phyloP scores from a whole-genome alignment of 495 filamentous ascomycete genomes.

The Tuber aestivum region DNA sequence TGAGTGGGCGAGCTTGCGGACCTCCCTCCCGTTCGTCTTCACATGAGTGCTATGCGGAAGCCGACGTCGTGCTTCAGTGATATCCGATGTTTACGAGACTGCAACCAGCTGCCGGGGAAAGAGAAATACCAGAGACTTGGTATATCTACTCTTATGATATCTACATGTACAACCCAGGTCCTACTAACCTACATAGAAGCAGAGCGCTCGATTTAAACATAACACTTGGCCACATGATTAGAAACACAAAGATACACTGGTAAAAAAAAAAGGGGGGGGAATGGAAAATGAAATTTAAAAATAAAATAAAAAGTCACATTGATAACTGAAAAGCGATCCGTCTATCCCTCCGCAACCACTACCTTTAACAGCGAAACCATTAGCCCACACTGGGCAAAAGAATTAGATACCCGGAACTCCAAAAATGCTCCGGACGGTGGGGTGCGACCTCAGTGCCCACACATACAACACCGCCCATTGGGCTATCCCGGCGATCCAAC shows the following conservation, averaged over 20 bases:
- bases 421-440: conserved; percentile 13
- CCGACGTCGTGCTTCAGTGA: background rate
- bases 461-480: conserved; percentile 37
- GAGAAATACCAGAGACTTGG: background rate
- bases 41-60: background rate
- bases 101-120: background rate
- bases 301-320: background rate
- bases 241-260: background rate
- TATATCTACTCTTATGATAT: background rate
- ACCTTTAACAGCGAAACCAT: background rate
- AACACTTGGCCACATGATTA: background rate
- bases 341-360: background rate
- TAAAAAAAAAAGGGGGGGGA: background rate
- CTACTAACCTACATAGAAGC: background rate
- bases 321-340: background rate
- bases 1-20: background rate
- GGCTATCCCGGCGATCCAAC: conserved; percentile 25
- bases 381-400: background rate
- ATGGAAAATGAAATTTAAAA: background rate
- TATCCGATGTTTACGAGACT: background rate
- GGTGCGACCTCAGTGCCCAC: conserved; percentile 26
- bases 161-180: background rate
- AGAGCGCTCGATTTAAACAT: background rate
- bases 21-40: background rate
- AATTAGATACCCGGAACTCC: conserved; percentile 37